Evolutionary conservation across 2,329 filamentous ascomycete species (phyloP).

Genomic region (Parafenestella ontariensis): DNA sequence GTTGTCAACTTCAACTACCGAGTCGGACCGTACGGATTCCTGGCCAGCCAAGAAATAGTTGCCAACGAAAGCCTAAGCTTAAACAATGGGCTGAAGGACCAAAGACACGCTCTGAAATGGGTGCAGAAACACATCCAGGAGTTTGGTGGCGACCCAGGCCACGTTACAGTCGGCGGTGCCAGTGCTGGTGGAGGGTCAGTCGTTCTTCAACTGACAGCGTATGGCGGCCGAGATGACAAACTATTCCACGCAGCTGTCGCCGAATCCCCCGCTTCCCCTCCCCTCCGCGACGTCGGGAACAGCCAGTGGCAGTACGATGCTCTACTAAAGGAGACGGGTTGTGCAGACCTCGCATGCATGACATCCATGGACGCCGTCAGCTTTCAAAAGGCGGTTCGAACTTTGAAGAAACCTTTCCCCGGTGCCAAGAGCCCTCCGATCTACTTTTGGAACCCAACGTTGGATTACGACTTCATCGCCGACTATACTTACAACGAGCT

Average conservation of each 20-base stretch:
- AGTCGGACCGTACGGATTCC: constrained; percentile 50
- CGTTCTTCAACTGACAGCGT: constrained; percentile 46
- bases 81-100: constrained; percentile 50
- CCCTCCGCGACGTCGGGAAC: constrained; percentile 46
- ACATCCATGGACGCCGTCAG: constrained; percentile 42
- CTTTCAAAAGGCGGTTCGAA: constrained; percentile 49
- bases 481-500: constrained; percentile 51
- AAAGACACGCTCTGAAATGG: constrained; percentile 46
- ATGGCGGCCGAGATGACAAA: constrained; percentile 45
- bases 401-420: constrained; percentile 48
- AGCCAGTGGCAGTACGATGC: constrained; percentile 53
- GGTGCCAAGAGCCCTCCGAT: constrained; percentile 41
- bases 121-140: constrained; percentile 45
- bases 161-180: constrained; percentile 49
- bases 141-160: constrained; percentile 50
- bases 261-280: constrained; percentile 49
- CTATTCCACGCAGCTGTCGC: constrained; percentile 47
- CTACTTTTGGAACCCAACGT: constrained; percentile 53
- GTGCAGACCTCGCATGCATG: constrained; percentile 50
- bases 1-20: constrained; percentile 52
- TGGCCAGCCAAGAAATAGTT: constrained; percentile 41
- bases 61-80: constrained; percentile 37
- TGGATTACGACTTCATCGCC: constrained; percentile 52
- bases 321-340: constrained; percentile 45
- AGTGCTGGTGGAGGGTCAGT: constrained; percentile 51